These are phyloP conservation scores for Gliomastix tumulicola DNA, from an alignment of 2,329 filamentous ascomycete genomes.

Conservation along the genomic window DNA sequence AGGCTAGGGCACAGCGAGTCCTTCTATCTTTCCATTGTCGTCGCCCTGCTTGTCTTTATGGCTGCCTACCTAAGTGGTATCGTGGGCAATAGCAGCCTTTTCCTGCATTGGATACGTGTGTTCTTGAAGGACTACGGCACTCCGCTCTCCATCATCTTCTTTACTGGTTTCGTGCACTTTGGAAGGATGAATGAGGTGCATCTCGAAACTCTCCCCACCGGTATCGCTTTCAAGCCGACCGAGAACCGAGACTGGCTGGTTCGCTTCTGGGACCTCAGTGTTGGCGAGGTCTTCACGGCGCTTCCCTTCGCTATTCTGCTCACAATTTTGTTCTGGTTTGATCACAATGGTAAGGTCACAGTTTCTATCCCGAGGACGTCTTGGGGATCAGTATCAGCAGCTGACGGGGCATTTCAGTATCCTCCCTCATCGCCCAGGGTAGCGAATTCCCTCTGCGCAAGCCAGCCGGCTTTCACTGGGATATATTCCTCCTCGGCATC, in stretches of 20 bases:
- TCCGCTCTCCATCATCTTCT: slow-evolving; percentile 76
- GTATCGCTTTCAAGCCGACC: slow-evolving; percentile 74
- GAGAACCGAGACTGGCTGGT: slow-evolving; percentile 62
- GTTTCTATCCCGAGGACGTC: no score
- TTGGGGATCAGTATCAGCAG: no score
- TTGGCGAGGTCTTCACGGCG: slow-evolving; percentile 71
- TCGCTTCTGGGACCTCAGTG: slow-evolving; percentile 70
- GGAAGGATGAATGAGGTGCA: slow-evolving; percentile 70
- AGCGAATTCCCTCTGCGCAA: slow-evolving; percentile 77
- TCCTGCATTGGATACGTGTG: slow-evolving; percentile 67
- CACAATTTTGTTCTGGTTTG: slow-evolving; percentile 83
- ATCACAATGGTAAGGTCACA: slow-evolving; percentile 75
- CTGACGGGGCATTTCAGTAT: no score
- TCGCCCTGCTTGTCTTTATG: slow-evolving; percentile 71
- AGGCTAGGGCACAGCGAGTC: slow-evolving; percentile 61
- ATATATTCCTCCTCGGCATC: slow-evolving; percentile 71
- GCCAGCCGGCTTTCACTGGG: slow-evolving; percentile 81
- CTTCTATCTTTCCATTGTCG: slow-evolving; percentile 73
- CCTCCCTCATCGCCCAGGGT: slow-evolving; percentile 74
- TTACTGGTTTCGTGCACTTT: slow-evolving; percentile 82
- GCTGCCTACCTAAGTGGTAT: slow-evolving; percentile 68
- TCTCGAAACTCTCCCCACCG: slow-evolving; percentile 67
- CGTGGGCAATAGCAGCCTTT: slow-evolving; percentile 64
- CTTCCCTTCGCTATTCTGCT: slow-evolving; percentile 81
- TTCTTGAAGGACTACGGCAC: slow-evolving; percentile 90